phyloP scores from a whole-genome alignment of 2,329 filamentous ascomycete species.

The Juglanconis juglandina region DNA sequence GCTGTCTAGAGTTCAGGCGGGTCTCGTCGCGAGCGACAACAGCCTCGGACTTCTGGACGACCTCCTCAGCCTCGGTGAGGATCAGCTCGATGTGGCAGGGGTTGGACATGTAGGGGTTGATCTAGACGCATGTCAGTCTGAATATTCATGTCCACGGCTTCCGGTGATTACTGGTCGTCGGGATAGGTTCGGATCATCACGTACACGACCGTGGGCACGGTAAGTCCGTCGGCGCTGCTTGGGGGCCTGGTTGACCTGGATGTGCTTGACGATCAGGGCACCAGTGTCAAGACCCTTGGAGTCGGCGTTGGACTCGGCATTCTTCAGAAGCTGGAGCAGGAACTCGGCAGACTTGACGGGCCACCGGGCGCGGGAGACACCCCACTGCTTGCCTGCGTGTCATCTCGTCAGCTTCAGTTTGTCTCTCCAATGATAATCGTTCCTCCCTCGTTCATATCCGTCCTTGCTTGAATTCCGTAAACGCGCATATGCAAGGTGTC shows the following conservation, averaged over 20 bases:
- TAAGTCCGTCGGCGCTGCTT: constrained; percentile 99
- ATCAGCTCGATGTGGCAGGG: constrained; percentile 99
- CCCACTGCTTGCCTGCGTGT: constrained; percentile 88
- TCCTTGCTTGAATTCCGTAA: too few relatives aligned
- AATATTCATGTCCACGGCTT: background rate
- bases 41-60: constrained; percentile 82
- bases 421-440: background rate
- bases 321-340: constrained; percentile 94
- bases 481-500: too few relatives aligned
- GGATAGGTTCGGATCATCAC: constrained; percentile 39
- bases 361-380: constrained; percentile 97
- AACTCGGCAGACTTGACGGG: constrained; percentile 99
- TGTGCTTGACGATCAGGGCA: constrained; percentile 99
- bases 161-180: background rate
- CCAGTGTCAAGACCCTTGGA: constrained; percentile 96
- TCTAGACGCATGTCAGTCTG: constrained; percentile 52
- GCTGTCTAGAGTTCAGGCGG: constrained; percentile 88
- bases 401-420: background rate
- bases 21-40: constrained; percentile 56
- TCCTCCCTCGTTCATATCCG: too few relatives aligned
- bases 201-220: constrained; percentile 99
- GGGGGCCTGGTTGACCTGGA: constrained; percentile 99
- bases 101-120: constrained; percentile 99
- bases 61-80: constrained; percentile 95
- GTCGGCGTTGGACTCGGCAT: constrained; percentile 94